Conservation (phyloP, 1,284 basidiomycete species). For the Grifola frondosa region DNA sequence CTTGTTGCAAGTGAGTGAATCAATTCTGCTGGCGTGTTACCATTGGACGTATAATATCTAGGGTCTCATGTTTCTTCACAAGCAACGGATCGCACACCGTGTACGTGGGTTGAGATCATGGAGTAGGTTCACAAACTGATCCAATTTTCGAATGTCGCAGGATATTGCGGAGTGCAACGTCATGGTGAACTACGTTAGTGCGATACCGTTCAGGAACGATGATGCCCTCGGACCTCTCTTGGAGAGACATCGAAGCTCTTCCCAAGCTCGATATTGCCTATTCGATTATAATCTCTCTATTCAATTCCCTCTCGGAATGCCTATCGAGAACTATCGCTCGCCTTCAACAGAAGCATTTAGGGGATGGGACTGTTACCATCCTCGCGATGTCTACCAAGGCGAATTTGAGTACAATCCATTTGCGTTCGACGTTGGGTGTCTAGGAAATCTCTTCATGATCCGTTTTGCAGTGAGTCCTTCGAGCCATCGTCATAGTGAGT, state of each 20-base stretch:
- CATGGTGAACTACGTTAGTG: conserved; percentile 1
- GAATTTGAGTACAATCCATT: conserved; percentile 7
- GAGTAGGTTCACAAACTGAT: not conserved
- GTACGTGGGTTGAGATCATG: not conserved
- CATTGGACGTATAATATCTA: not conserved
- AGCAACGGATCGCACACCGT: conserved; percentile 5
- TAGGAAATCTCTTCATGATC: conserved; percentile 1
- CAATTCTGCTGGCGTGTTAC: not conserved
- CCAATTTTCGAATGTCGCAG: not conserved
- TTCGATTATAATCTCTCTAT: conserved; percentile 8
- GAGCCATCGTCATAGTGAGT: no score
- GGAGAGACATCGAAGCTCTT: not conserved
- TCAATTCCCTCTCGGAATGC: not conserved
- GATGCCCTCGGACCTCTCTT: no score
- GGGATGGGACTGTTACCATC: not conserved
- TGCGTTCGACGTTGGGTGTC: conserved; percentile 8
- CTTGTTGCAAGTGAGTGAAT: not conserved
- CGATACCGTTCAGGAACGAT: no score
- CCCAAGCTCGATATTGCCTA: not conserved
- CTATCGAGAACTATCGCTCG: not conserved
- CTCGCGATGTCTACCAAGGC: not conserved
- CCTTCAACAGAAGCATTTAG: not conserved
- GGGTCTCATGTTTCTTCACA: conserved; percentile 3
- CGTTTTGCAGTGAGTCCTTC: conserved; percentile 4
- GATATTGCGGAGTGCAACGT: conserved; percentile 2